Percentiles rank a stretch among this genome's conserved stretches.
Conservation (phyloP, 2,329 filamentous ascomycete species). For the Trichoderma brevicompactum region DNA sequence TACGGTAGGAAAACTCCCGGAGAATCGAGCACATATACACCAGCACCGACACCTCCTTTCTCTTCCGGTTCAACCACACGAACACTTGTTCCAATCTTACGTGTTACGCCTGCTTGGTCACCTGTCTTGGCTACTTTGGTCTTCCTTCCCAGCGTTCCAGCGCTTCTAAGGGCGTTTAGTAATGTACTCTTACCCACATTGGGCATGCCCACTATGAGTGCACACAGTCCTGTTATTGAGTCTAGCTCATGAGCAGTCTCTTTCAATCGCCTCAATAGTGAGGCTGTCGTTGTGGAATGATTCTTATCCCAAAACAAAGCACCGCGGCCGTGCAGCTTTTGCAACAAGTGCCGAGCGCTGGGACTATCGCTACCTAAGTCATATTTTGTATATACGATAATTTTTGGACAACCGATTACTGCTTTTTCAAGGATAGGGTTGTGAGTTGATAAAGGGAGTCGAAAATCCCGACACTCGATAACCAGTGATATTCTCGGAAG, state of each 20-base stretch:
- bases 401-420: constrained; percentile 71
- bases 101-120: constrained; percentile 84
- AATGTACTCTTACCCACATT: constrained; percentile 96
- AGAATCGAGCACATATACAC: constrained; percentile 87
- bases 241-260: constrained; percentile 44
- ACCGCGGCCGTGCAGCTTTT: constrained; percentile 42
- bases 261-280: constrained; percentile 47
- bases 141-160: constrained; percentile 56
- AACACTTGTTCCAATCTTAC: constrained; percentile 81
- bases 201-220: constrained; percentile 94
- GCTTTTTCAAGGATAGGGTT: constrained; percentile 87
- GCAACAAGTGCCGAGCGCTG: constrained; percentile 37
- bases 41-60: constrained; percentile 53
- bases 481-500: constrained; percentile 83
- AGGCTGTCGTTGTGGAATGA: constrained; percentile 40
- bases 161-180: constrained; percentile 80
- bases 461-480: constrained; percentile 92
- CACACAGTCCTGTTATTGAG: constrained; percentile 77
- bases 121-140: constrained; percentile 80
- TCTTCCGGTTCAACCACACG: constrained; percentile 64
- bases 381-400: constrained; percentile 90
- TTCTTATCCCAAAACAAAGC: constrained; percentile 53
- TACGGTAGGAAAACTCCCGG: constrained; percentile 96
- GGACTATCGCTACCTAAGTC: constrained; percentile 64
- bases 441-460: constrained; percentile 83